phyloP scores from a whole-genome alignment of 257 asterid species.

The Paulownia fortunei region DNA sequence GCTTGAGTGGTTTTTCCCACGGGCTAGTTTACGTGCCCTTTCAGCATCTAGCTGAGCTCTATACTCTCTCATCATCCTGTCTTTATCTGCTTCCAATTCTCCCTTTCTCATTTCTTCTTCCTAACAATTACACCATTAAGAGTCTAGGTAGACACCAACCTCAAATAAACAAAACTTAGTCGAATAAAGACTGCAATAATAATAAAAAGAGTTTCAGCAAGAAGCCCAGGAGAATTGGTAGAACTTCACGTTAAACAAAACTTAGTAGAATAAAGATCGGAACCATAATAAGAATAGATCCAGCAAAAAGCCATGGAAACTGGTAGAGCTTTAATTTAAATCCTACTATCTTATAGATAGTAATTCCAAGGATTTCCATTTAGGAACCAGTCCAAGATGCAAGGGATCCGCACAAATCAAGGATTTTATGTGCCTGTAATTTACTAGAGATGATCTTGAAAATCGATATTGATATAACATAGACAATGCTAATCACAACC shows the following conservation, averaged over 20 bases:
- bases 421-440: neutral
- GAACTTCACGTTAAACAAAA: neutral
- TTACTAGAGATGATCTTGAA: neutral
- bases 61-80: conserved; percentile 95
- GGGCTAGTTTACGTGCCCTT: conserved; percentile 81
- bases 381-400: neutral
- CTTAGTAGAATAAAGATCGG: neutral
- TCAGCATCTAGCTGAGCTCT: conserved; percentile 99
- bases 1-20: conserved; percentile 81
- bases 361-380: neutral
- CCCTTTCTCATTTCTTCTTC: conserved; percentile 98
- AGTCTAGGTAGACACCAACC: conserved; percentile 19
- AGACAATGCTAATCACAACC: neutral
- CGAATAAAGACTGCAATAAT: neutral
- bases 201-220: neutral
- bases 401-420: neutral
- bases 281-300: conserved; percentile 12
- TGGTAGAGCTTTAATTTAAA: neutral
- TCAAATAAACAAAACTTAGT: conserved; percentile 17
- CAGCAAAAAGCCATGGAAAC: neutral
- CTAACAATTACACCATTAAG: conserved; percentile 62
- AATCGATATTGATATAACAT: neutral
- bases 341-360: neutral
- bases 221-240: neutral
- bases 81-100: conserved; percentile 98